Evolutionary conservation across 257 asterid genomes (phyloP), one percentile per base, ranked within the genome.

Genomic region (Fraxinus anomala): DNA sequence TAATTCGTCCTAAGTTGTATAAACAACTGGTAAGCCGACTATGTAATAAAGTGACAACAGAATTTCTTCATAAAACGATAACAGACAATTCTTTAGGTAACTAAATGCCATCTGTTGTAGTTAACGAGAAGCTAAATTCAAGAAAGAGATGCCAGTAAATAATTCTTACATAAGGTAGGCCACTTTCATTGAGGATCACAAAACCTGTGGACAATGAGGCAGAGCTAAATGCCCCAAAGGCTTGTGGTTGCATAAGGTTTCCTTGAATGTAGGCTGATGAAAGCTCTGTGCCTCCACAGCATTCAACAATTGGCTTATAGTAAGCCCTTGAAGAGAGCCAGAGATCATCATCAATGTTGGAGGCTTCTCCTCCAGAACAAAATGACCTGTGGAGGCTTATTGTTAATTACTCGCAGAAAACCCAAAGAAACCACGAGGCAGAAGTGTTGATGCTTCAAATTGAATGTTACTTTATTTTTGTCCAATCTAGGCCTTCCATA

Each of bases 211-310:
- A 82, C 92, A 92, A 87, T 36, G 96, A 30, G 30, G 96, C 93
- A 13, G 88, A 90, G 89, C 97, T 94, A 81, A 94, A 92, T 67
- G 97, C 84, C 69, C 92, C 97, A 54, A 92, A 92, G 66, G 97
- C 94, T 81, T 94, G 99, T 40, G 99, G 95, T 84, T 92, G 99
- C 87, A 94, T 79, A 79, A 73, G 89, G 86, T 86, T 94, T 79
- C 98, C 97, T 1, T 74, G 79, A 40, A 94, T 83, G 72, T 92
- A 94, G 76, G 91, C 72, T 0, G 97, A 91, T 1, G 99, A 83
- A 73, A 92, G 99, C 89, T 94, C 99, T 8, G 97, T 91, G 82
- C 99, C 98, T 80, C 99, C 99, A 74, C 99, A 94, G 68, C 93
- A 86, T 85, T 92, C 98, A 56, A 92, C 42, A 80, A 94, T 78